Evolutionary conservation across 495 filamentous ascomycete species (phyloP), one percentile per base, ranked within the genome.

Genomic region (Endocarpon pusillum): DNA sequence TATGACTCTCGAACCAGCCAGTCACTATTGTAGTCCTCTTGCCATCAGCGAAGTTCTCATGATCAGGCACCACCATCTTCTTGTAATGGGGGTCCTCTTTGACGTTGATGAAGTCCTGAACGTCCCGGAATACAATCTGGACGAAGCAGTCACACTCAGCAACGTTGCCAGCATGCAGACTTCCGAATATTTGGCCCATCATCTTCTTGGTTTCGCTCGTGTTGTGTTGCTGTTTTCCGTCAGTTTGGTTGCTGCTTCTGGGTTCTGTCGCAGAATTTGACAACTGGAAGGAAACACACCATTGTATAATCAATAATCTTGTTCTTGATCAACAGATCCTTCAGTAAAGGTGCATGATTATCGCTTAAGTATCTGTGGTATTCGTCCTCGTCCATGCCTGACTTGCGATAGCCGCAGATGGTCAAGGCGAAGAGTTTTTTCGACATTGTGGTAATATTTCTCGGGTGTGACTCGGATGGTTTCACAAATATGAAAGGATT

Each of bases 111-210:
- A 54, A 67, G 32, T 59, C 52, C 17, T 62, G 54, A 11, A 66
- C n/a, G 32, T 37, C 46, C 26, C 49, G 31, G 38, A 67, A 64
- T 2, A 59, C 43, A 4, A 58, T 53, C 49, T 65, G 62, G 33
- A 50, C 56, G 43, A 65, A 59, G 41, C 59, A 62, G 44, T 66
- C 64, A 42, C 44, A 64, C 38, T 64, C 53, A 9, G 64, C 57
- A 3, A 58, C 24, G 24, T 60, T 59, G 17, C 36, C 40, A 41
- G 62, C 42, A 24, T 46, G 49, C 3, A 27, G 36, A 52, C 63
- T 21, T 12, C 17, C 59, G 40, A 44, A 55, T 9, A 68, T 38
- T 35, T 57, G 39, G 19, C 24, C 17, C 56, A 67, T 62, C 1
- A 62, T 32, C 0, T 32, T 25, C 3, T 57, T 51, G 1, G 60